A percentile compares a stretch with the other conserved stretches of the same genome.
These are phyloP conservation scores for Pinus taeda DNA, from an alignment of 75 land plant genomes.

Conservation along the genomic window DNA sequence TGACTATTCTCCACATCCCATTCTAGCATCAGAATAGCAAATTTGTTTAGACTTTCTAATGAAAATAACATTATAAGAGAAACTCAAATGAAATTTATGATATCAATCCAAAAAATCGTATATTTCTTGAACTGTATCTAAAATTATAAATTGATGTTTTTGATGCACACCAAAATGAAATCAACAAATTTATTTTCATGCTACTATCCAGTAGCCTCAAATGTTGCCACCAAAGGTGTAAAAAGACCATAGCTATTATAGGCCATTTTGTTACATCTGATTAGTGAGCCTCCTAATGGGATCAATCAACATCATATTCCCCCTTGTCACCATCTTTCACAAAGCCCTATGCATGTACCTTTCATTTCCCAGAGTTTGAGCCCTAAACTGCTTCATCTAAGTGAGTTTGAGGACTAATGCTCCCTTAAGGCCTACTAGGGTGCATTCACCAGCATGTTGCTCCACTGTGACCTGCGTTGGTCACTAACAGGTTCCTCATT, in stretches of 20 bases:
- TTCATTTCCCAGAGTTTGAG: too few relatives aligned
- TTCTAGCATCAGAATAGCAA: constrained; percentile 41
- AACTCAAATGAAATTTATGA: not conserved
- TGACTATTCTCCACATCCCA: constrained; percentile 68
- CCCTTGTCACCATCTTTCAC: too few relatives aligned
- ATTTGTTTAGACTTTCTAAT: not conserved
- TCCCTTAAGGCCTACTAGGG: too few relatives aligned
- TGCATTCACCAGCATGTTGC: too few relatives aligned
- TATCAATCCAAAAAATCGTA: not conserved
- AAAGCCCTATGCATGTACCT: too few relatives aligned
- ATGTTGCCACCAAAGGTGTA: constrained; percentile 75
- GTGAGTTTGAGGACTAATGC: too few relatives aligned
- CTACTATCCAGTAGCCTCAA: constrained; percentile 80
- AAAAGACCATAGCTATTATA: constrained; percentile 31
- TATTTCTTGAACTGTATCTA: not conserved
- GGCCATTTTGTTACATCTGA: too few relatives aligned
- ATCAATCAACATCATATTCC: too few relatives aligned
- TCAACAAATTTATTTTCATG: constrained; percentile 43
- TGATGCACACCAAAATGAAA: constrained; percentile 50
- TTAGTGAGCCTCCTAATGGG: too few relatives aligned
- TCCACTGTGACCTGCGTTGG: too few relatives aligned
- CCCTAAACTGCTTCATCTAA: too few relatives aligned
- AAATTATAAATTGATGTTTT: not conserved
- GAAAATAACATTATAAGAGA: not conserved
- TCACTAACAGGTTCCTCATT: too few relatives aligned